A percentile compares a stretch with the other conserved stretches of the same genome.
These are phyloP conservation scores for Trametes gibbosa DNA, from an alignment of 768 basidiomycete species.

Conservation along the genomic window DNA sequence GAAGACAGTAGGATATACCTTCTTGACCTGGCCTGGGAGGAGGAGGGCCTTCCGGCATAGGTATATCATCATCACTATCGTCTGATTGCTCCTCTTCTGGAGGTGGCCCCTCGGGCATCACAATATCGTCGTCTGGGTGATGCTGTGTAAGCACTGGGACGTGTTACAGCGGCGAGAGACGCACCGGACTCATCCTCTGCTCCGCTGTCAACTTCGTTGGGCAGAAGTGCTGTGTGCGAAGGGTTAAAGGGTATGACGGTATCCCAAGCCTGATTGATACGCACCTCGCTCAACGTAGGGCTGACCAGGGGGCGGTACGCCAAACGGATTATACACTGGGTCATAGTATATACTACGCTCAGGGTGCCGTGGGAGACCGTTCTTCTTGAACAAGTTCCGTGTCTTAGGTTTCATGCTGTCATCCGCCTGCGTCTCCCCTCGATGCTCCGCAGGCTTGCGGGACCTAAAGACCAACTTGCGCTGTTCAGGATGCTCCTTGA, in stretches of 20 bases:
- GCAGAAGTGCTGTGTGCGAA: constrained; percentile 46
- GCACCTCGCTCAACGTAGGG: constrained; percentile 87
- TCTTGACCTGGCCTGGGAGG: constrained; percentile 28
- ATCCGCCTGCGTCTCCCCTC: constrained; percentile 39
- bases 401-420: constrained; percentile 43
- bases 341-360: constrained; percentile 93
- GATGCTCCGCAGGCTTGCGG: constrained; percentile 41
- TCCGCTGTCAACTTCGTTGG: constrained; percentile 63
- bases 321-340: constrained; percentile 88
- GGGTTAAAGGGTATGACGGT: background rate
- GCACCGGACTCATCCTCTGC: constrained; percentile 49
- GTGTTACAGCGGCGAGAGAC: background rate
- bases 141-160: background rate
- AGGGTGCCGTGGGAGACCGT: constrained; percentile 86
- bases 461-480: constrained; percentile 76
- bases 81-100: constrained; percentile 48
- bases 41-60: constrained; percentile 84
- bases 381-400: constrained; percentile 74
- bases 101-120: constrained; percentile 64
- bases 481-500: constrained; percentile 91
- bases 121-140: constrained; percentile 53
- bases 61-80: constrained; percentile 79
- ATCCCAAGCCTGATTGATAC: constrained; percentile 30
- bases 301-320: constrained; percentile 94
- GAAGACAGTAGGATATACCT: constrained; percentile 4